phyloP scores from a whole-genome alignment of 139 green algal species.

The Tetraselmis chui region DNA sequence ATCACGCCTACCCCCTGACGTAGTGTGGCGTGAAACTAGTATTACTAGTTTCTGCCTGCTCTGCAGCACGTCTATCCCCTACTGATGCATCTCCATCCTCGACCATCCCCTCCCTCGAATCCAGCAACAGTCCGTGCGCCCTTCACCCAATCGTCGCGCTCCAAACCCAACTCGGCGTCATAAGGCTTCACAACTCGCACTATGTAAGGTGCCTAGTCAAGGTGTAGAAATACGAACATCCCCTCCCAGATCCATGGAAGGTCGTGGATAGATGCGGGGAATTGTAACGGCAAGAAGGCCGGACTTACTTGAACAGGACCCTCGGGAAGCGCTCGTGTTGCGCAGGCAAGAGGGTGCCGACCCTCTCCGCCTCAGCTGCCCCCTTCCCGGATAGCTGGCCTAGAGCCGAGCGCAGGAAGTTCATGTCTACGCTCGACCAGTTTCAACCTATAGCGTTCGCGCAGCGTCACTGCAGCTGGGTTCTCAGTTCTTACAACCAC shows the following conservation, averaged over 20 bases:
- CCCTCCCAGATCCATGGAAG: not conserved
- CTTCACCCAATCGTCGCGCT: not conserved
- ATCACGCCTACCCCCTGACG: no score
- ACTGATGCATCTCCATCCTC: not conserved
- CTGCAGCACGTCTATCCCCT: no score
- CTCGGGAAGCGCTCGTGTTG: not conserved
- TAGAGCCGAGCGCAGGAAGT: not conserved
- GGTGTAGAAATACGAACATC: not conserved
- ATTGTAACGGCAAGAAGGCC: not conserved
- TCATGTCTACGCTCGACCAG: no score
- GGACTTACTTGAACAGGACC: not conserved
- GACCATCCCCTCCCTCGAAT: not conserved
- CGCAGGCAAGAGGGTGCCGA: not conserved
- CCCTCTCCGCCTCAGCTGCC: not conserved
- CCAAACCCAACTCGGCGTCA: no score
- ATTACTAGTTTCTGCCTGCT: not conserved
- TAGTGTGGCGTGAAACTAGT: no score
- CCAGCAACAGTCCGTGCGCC: not conserved
- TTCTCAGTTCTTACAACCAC: no score
- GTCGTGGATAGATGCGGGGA: not conserved
- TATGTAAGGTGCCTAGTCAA: not conserved
- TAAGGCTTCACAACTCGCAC: no score
- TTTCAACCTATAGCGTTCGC: no score
- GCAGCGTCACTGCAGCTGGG: no score
- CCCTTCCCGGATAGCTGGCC: not conserved